Base-by-base conservation (phyloP, 2,329 filamentous ascomycete species). In the Emydomyces testavorans region DNA sequence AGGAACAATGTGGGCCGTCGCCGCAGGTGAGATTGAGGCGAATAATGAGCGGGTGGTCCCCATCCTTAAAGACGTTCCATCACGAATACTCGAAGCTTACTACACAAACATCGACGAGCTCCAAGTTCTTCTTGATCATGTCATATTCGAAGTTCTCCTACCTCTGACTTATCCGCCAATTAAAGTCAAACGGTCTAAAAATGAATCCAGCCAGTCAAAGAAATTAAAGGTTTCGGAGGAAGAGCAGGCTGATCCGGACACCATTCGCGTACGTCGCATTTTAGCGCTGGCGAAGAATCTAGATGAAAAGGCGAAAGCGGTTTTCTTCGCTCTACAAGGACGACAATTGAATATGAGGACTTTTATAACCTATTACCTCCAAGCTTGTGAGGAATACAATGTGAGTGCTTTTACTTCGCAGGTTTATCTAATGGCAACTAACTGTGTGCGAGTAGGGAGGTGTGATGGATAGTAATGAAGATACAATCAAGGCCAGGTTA, bases 1-100 rank as follows among this genome's bases (percentile, higher is more conserved):
- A 1, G 85, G 79, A 8, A 85, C 82, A 52, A 80, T 96, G 23
- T 98, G 92, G 92, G 89, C 86, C n/a, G 89, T 93, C 15, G 90
- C 86, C 10, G 79, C 82, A 15, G 85, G 87, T 15, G 89, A 94
- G 58, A 84, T 98, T 57, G 80, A 85, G 20, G 79, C 83, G 45
- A 86, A 85, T 11, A 83, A 90, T 57, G 86, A 94, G 56, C 71
- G 75, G 15, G 82, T 94, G 16, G 77, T 76, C 10, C 71, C 78
- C 7, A 76, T 90, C n/a, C 71, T 98, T 10, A 83, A 82, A 5
- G 82, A 82, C 20, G 87, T 93, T 32, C 90, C 92, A 2, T 83
- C 83, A 1, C 83, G 80, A 52, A 87, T 98, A 37, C 79, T 95
- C 53, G 87, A 88, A 60, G 82, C 83, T 0, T 89, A 83, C 59